A percentile compares a stretch with the other conserved stretches of the same genome.
Conservation (phyloP, 176 grass and related monocot genomes). For the Triticum dicoccoides region DNA sequence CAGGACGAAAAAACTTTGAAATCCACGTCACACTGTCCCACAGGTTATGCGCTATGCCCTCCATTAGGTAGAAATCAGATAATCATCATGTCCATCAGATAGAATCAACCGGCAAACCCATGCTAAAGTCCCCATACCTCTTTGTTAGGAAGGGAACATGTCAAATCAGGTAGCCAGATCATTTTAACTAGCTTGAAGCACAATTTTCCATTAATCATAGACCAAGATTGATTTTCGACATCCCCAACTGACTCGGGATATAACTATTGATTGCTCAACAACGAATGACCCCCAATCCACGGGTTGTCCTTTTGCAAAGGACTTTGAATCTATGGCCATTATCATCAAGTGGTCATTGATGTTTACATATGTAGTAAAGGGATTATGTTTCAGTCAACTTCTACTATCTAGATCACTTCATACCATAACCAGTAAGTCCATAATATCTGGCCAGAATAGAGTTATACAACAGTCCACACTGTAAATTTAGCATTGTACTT, state of each 20-base stretch:
- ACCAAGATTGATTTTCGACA: neutral
- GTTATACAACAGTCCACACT: neutral
- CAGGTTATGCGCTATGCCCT: neutral
- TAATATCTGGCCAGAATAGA: neutral
- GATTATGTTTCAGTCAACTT: neutral
- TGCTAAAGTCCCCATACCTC: neutral
- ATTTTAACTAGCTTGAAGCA: neutral
- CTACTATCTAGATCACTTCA: neutral
- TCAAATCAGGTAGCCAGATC: neutral
- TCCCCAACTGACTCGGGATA: neutral
- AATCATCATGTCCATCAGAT: neutral
- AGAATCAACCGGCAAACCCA: constrained; percentile 3
- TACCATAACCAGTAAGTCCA: neutral
- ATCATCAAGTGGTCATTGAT: neutral
- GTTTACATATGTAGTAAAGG: neutral
- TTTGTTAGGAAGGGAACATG: neutral
- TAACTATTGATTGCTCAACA: neutral
- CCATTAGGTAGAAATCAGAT: neutral
- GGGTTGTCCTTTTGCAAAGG: neutral
- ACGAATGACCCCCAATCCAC: neutral
- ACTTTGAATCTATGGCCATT: neutral
- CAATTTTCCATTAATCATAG: neutral
- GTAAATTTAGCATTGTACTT: neutral
- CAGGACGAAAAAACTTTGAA: neutral
- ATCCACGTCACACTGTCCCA: neutral